Evolutionary conservation across 495 filamentous ascomycete species (phyloP).

Genomic region (Margaritispora aquatica): DNA sequence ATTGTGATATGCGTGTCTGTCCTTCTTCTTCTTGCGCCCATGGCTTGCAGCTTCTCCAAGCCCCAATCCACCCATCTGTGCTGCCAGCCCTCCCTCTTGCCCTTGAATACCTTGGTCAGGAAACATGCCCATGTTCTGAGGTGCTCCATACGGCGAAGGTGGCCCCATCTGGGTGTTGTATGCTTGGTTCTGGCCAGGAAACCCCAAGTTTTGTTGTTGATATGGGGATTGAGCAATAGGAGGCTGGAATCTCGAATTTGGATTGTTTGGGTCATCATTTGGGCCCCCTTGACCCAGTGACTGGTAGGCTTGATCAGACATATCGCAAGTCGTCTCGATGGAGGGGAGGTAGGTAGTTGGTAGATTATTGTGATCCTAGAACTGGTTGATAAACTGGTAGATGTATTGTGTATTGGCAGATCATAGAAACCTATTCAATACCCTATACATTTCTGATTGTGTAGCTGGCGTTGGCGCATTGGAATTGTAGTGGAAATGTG

Average conservation of each 20-base stretch:
- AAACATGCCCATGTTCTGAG: constrained; percentile 25
- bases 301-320: constrained; percentile 78
- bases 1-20: constrained; percentile 86
- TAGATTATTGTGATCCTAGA: background rate
- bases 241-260: constrained; percentile 42
- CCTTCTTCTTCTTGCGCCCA: constrained; percentile 75
- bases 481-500: background rate
- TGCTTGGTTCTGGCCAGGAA: constrained; percentile 20
- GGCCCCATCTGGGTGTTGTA: constrained; percentile 21
- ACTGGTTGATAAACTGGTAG: background rate
- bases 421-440: background rate
- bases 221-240: constrained; percentile 51
- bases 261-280: constrained; percentile 60
- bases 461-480: background rate
- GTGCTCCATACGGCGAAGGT: constrained; percentile 27
- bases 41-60: constrained; percentile 48
- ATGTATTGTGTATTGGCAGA: background rate
- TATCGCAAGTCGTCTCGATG: constrained; percentile 24
- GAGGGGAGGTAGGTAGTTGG: background rate
- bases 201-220: constrained; percentile 45
- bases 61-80: constrained; percentile 82
- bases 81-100: constrained; percentile 56
- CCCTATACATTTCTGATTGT: background rate
- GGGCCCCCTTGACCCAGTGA: constrained; percentile 51
- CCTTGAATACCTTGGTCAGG: constrained; percentile 21